Base-by-base conservation (phyloP, 2,329 filamentous ascomycete genomes). In the Colletotrichum tofieldiae region DNA sequence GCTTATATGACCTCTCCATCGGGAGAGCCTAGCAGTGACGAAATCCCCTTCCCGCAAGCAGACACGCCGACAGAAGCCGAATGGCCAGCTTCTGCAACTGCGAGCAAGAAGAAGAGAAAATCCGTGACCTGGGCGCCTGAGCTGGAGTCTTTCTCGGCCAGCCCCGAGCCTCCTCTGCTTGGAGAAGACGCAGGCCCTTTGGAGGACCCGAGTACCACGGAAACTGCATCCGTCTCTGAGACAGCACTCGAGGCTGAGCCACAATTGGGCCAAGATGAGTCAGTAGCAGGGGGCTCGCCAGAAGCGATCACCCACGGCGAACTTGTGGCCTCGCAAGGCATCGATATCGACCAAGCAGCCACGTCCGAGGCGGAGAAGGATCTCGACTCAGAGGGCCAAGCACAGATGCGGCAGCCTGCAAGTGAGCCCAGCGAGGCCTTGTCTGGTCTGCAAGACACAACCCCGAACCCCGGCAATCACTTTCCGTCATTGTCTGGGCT, bases 11-110 rank as follows among this genome's bases (percentile, higher is more conserved):
- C 51, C 59, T 72, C 69, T 69, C 65, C 65, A 47, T 51, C 59
- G 66, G 66, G 69, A 70, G 69, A 72, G 69, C 69, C 39, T 69
- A 59, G 45, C 69, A 60, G 69, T 72, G 69, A 72, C 69, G 65
- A 69, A 64, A 23, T 47, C 55, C 54, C 43, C 45, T 64, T 39
- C 59, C 47, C 65, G 65, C 65, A 59, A 60, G 69, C 69, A 69
- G 65, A 60, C 23, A 32, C 52, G 23, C 51, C 65, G 59, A 69
- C 60, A 54, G 65, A 64, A 54, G 59, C 69, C 35, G 60, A 54
- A 55, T 61, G 63, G 55, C 47, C 47, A n/a, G n/a, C 55, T 43
- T 56, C 61, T 58, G 59, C 63, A 60, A 65, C 54, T 51, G 67
- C 47, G 52, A 68, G 61, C 55, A 51, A 73, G 39, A 59, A 73